These are phyloP conservation scores for Zymoseptoria brevis DNA, from an alignment of 2,329 filamentous ascomycete species.

Conservation along the genomic window DNA sequence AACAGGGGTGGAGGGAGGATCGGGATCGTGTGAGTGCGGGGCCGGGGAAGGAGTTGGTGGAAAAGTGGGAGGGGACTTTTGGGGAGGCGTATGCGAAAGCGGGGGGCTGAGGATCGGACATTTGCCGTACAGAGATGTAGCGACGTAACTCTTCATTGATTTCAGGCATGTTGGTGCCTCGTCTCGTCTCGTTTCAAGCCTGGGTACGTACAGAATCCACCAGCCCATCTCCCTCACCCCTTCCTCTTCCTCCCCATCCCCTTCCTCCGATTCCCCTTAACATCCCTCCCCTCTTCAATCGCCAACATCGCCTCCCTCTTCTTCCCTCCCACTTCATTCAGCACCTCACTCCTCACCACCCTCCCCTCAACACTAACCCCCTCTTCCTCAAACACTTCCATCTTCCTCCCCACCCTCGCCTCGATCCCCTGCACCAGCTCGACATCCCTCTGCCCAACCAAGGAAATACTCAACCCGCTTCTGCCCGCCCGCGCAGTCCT, in stretches of 20 bases:
- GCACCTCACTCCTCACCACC: conserved; percentile 64
- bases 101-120: too few species aligned
- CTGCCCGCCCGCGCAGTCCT: conserved; percentile 89
- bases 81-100: conserved; percentile 20
- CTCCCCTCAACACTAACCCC: conserved; percentile 90
- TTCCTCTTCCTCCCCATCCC: conserved; percentile 1
- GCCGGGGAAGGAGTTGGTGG: conserved; percentile 34
- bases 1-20: conserved; percentile 39
- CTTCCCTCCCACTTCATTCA: conserved; percentile 91
- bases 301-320: conserved; percentile 85
- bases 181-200: too few species aligned
- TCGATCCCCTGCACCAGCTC: conserved; percentile 87
- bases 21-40: conserved; percentile 45
- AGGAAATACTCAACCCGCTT: conserved; percentile 70
- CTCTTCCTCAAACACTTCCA: conserved; percentile 80
- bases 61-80: conserved; percentile 37
- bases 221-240: too few species aligned
- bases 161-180: too few species aligned
- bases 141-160: too few species aligned
- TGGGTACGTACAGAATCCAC: too few species aligned
- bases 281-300: conserved; percentile 86
- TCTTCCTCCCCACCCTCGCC: conserved; percentile 65
- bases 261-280: conserved; percentile 63
- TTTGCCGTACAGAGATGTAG: too few species aligned
- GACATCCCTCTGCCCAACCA: conserved; percentile 90